Base-by-base conservation (phyloP, 1,284 basidiomycete genomes). In the Phellopilus nigrolimitatus region DNA sequence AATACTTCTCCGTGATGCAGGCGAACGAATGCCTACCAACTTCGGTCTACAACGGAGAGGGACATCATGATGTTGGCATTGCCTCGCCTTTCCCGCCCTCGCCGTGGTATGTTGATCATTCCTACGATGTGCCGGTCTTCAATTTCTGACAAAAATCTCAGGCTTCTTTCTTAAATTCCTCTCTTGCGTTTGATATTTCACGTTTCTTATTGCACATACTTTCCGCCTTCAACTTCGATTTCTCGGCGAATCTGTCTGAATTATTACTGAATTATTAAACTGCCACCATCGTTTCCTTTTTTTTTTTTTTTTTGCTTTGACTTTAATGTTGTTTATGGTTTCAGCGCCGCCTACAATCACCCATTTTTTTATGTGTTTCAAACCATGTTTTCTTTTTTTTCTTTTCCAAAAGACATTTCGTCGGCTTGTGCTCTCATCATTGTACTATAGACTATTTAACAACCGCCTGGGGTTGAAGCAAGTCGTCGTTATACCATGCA, bases 401-500 rank as follows among this genome's bases (percentile, higher is more conserved):
- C 12, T 13, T 12, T 33, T 24, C 28, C 28, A 40, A 40, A 22
- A 28, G 36, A 21, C 22, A 22, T 33, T 9, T 21, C 24, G 15
- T 37, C 41, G 21, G 21, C 15, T 19, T 43, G 19, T 49, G n/a
- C 44, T 15, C 28, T 8, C n/a, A 15, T 10, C 27, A n/a, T 44
- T 51, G 51, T 53, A 47, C 48, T 48, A 42, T 53, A 47, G 51
- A 53, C 27, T 53, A 53, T 53, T 53, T 53, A 53, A 53, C 28
- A 42, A 38, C 33, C 40, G 19, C 34, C 17, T 30, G 42, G 28
- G 31, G 49, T 22, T 44, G 31, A 49, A 36, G 33, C 34, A 30
- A n/a, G 34, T 7, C 19, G 25, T 13, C 40, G 12, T n/a, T 44
- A 51, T 51, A 51, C 49, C 49, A 51, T 47, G 25, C 24, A 27